phyloP scores from a whole-genome alignment of 306 rosid species.

The Gleditsia sinensis region DNA sequence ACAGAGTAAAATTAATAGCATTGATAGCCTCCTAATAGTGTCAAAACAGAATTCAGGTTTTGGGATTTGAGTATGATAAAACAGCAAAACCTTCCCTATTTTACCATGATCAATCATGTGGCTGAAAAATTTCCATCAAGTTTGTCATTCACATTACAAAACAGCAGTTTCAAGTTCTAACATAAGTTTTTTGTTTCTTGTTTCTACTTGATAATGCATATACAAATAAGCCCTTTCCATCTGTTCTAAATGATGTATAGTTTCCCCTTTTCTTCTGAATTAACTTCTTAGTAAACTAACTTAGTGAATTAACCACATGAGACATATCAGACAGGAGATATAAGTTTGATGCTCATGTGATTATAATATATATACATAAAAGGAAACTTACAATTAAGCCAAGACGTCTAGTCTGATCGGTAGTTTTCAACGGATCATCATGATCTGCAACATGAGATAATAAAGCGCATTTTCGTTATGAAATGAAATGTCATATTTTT shows the following conservation, averaged over 20 bases:
- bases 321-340: background rate
- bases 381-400: slow-evolving; percentile 67
- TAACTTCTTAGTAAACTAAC: background rate
- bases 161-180: background rate
- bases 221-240: slow-evolving; percentile 27
- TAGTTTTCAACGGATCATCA: slow-evolving; percentile 80
- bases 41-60: slow-evolving; percentile 4
- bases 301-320: background rate
- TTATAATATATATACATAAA: slow-evolving; percentile 4
- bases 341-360: background rate
- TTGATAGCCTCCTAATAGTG: background rate
- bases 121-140: background rate
- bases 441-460: slow-evolving; percentile 48
- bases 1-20: background rate
- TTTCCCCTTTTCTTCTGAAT: background rate
- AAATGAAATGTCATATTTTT: background rate
- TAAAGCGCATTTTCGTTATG: background rate
- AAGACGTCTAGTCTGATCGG: slow-evolving; percentile 76
- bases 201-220: background rate
- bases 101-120: background rate
- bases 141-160: background rate
- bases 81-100: background rate
- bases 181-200: background rate
- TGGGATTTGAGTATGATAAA: background rate
- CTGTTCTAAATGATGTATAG: background rate